Conservation (phyloP, 768 basidiomycete species). For the Tulasnella sp. region DNA sequence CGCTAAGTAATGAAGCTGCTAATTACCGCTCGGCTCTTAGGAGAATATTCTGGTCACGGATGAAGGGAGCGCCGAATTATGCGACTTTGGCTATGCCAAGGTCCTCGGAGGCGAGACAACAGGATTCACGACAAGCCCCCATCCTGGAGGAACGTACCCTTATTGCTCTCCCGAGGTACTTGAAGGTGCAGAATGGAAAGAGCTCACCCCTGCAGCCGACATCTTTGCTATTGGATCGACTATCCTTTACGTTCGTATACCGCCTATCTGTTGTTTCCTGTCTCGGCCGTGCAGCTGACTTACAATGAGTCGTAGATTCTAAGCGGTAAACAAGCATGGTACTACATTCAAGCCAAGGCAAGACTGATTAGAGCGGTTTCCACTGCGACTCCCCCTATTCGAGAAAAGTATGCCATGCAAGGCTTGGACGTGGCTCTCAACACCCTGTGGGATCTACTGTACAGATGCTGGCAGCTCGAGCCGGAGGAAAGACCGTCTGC, state of each 20-base stretch:
- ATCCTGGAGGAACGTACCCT: neutral
- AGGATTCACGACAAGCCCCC: neutral
- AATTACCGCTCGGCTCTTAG: neutral
- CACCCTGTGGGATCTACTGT: neutral
- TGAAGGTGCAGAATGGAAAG: neutral
- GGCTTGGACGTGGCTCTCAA: neutral
- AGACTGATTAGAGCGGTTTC: neutral
- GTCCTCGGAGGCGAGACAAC: neutral
- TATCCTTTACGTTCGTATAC: neutral
- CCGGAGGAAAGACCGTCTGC: neutral
- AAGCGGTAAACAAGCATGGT: neutral
- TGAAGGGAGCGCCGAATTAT: neutral
- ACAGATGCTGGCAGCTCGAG: neutral
- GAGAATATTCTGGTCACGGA: neutral
- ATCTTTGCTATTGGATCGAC: neutral
- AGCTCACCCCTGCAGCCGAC: neutral
- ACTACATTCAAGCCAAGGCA: neutral
- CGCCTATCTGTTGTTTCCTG: neutral
- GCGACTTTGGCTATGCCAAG: slow-evolving; percentile 3
- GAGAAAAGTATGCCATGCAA: neutral
- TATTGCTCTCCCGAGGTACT: neutral
- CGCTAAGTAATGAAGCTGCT: neutral
- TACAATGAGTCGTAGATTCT: neutral
- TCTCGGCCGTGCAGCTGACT: neutral
- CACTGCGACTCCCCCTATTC: neutral